Base-by-base conservation (phyloP, 2,329 filamentous ascomycete genomes). In the Scleromitrula shiraiana region DNA sequence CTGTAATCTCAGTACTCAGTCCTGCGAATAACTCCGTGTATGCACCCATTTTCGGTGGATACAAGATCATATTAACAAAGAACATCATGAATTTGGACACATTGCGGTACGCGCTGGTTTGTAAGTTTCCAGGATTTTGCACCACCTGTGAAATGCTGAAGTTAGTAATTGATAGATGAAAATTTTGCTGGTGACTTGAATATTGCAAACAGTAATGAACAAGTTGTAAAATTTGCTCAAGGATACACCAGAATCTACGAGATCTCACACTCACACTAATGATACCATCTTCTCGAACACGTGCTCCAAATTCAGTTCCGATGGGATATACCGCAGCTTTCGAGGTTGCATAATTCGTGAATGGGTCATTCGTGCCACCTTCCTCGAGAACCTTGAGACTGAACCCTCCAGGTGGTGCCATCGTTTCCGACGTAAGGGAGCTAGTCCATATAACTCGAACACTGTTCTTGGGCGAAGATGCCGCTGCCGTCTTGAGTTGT, bases 401-500 rank as follows among this genome's bases (percentile, higher is more conserved):
- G 7, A 42, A 5, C 19, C 40, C 40, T 3, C 40, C 27, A 5
- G 27, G 26, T 12, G 40, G 40, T 7, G 8, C 27, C 3, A 5
- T 22, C 6, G 23, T 1, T 7, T 42, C 40, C 19, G 33, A 12
- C 7, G 33, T 22, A 17, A 6, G 1, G 19, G 26, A 33, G 7
- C 26, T 20, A 12, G 27, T 22, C 10, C 19, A 42, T 30, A 42
- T 12, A 12, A 42, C 40, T 6, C 27, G 40, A 6, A 42, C 40
- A 19, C 26, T 27, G 15, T 7, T n/a, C n/a, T 12, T 27, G 9
- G 38, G 14, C 12, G 19, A 12, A 17, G 19, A 12, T n/a, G 6
- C 33, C 6, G 27, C 40, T 8, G 40, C 33, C 14, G 12, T 8
- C 12, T 78, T 59, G 0, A 65, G 55, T 2, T 27, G 20, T 0